Evolutionary conservation across 2,329 filamentous ascomycete species (phyloP).

Genomic region (Epicoccum nigrum): DNA sequence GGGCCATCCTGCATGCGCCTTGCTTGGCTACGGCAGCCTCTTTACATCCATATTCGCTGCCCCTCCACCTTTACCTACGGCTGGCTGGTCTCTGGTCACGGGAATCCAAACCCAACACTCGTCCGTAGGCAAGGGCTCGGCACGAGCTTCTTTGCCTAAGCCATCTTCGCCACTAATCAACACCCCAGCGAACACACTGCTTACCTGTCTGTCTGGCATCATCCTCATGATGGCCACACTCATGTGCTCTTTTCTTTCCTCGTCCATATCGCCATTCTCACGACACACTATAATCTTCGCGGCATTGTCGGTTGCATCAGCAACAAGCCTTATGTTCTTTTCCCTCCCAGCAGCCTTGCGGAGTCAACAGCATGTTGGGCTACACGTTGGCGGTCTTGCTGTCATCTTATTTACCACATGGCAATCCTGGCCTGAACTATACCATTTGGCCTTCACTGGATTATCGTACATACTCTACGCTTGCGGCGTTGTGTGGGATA

Average conservation of each 20-base stretch:
- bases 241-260: conserved; percentile 41
- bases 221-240: conserved; percentile 47
- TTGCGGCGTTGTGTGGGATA: conserved; percentile 51
- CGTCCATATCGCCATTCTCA: conserved; percentile 41
- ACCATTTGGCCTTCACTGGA: conserved; percentile 25
- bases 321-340: conserved; percentile 52
- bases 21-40: conserved; percentile 57
- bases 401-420: conserved; percentile 32
- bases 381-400: conserved; percentile 39
- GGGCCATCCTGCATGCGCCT: conserved; percentile 28
- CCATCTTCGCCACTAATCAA: conserved; percentile 45
- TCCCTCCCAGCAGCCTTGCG: conserved; percentile 51
- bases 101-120: conserved; percentile 27
- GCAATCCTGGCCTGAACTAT: conserved; percentile 25
- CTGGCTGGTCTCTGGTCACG: conserved; percentile 41
- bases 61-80: conserved; percentile 55
- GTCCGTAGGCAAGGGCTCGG: conserved; percentile 27
- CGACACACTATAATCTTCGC: conserved; percentile 47
- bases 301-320: conserved; percentile 50
- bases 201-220: conserved; percentile 52
- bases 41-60: conserved; percentile 54
- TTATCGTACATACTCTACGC: conserved; percentile 41
- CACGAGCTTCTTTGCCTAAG: conserved; percentile 40
- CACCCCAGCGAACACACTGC: conserved; percentile 48
- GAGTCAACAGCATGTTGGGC: conserved; percentile 43